Evolutionary conservation across 2,329 filamentous ascomycete genomes (phyloP), one percentile per base, ranked within the genome.

Genomic region (Cordyceps sp.): DNA sequence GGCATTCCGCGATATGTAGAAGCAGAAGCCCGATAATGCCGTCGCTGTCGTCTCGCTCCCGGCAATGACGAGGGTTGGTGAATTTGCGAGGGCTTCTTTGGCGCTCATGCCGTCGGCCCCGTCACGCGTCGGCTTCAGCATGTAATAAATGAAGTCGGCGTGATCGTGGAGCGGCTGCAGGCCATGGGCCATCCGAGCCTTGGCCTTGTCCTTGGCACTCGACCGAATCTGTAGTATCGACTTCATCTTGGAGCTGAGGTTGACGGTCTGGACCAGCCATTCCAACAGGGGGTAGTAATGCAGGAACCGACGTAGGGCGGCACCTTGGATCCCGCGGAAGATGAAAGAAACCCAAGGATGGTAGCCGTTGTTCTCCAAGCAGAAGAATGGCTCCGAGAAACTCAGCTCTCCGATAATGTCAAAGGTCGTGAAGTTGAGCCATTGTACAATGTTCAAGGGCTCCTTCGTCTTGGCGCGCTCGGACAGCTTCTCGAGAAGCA

Each of bases 301-400:
- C 1, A 41, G 33, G 21, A 45, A 42, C 5, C 38, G 37, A 3
- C 35, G 33, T 2, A 37, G 18, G 2, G 39, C 28, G 7, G 26
- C 5, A 7, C 36, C 33, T 2, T 32, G 34, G 19, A 45, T 17
- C 0, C 35, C 27, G 1, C 34, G 20, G 26, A 48, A 45, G 6
- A 50, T 41, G 4, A 39, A 31, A 1, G 19, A 23, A 3, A 50
- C 37, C 42, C 45, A 51, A 1, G 46, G 47, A 16, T 51, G 45
- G 29, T 44, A 42, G 17, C 39, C 39, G 24, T 38, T 39, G 26
- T 40, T 44, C n/a, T 48, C 38, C 8, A 60, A 39, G 34, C 50
- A 49, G 13, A 44, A 42, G 36, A 60, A 62, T 0, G 55, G 50
- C 29, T 62, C 52, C 10, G 56, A 58, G 37, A 63, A 65, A 0